These are phyloP conservation scores for Tuber microsphaerosporum DNA, from an alignment of 495 filamentous ascomycete genomes.

Conservation along the genomic window DNA sequence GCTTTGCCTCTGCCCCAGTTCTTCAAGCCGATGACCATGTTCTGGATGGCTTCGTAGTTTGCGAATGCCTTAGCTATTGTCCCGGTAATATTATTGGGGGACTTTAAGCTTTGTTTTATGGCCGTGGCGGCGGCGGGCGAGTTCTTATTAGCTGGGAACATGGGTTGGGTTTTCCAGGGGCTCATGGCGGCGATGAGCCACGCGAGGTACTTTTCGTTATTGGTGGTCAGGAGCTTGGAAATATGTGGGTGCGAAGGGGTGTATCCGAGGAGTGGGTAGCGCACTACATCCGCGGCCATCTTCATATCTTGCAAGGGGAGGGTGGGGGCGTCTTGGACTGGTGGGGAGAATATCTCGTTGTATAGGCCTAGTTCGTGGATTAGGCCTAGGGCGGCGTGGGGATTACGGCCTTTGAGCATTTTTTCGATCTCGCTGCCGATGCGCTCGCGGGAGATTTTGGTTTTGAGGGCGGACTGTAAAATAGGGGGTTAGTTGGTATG, in stretches of 20 bases:
- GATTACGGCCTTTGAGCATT: constrained; percentile 74
- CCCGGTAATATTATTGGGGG: constrained; percentile 62
- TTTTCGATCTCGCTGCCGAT: constrained; percentile 79
- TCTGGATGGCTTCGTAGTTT: constrained; percentile 54
- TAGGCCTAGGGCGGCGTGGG: constrained; percentile 59
- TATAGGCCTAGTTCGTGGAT: constrained; percentile 72
- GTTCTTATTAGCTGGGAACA: constrained; percentile 44
- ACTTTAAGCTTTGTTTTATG: constrained; percentile 70
- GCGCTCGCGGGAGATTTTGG: constrained; percentile 89
- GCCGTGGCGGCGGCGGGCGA: constrained; percentile 50
- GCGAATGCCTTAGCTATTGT: constrained; percentile 58
- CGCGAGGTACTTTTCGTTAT: constrained; percentile 53
- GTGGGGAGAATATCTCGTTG: constrained; percentile 69
- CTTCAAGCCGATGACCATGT: constrained; percentile 44
- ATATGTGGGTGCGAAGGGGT: constrained; percentile 25
- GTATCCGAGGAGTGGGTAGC: neutral
- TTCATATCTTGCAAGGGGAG: constrained; percentile 42
- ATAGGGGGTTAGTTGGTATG: constrained; percentile 4
- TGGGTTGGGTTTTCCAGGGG: constrained; percentile 60
- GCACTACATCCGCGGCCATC: neutral
- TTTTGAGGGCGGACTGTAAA: constrained; percentile 57
- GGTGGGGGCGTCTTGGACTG: constrained; percentile 43
- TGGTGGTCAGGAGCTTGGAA: constrained; percentile 10
- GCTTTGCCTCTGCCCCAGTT: constrained; percentile 42
- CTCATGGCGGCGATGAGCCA: constrained; percentile 70